Base-by-base conservation (phyloP, 768 basidiomycete species). In the Mycena leptocephala region DNA sequence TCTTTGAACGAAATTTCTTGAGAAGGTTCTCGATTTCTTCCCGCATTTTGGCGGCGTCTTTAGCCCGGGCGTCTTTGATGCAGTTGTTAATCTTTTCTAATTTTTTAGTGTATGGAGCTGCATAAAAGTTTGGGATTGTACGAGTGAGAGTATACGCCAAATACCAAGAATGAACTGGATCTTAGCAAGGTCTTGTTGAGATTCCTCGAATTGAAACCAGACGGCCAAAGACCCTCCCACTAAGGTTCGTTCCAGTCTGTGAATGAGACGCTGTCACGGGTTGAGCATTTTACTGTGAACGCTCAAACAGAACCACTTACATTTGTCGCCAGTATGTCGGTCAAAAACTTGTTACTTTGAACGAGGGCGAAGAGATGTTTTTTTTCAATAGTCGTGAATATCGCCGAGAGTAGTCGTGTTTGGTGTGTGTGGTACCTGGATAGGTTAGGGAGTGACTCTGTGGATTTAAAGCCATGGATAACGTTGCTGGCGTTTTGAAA, bases 351-450 rank as follows among this genome's bases (percentile, higher is more conserved):
- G 28, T 32, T 10, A 26, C 28, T 28, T 10, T 35, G 22, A 5
- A 48, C 33, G 28, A 65, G 28, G n/a, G 46, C n/a, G 13, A 4
- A 0, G 2, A 66, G 3, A 6, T 24, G 53, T 13, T 66, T 53
- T 20, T 30, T 28, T 13, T 48, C 41, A 22, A 73, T 73, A n/a
- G 48, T 58, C 6, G n/a, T 24, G 63, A 58, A 73, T 33, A 65
- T 73, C 24, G 43, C 24, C 8, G 56, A 58, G 39, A 73, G 53
- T 2, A 73, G 39, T 26, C 53, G 53, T 18, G 72, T 66, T 30
- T 73, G 72, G 41, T 73, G 55, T 59, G 46, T 66, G 32, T 73
- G 72, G 28, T 73, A 66, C 5, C 16, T 48, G 22, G 24, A 46
- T 2, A 73, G 72, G n/a, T 59, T 58, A 7, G 37, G 5, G 71